Percentiles rank a stretch among this genome's conserved stretches.
Evolutionary conservation across 495 filamentous ascomycete species (phyloP).

Genomic region (Neurospora terricola): DNA sequence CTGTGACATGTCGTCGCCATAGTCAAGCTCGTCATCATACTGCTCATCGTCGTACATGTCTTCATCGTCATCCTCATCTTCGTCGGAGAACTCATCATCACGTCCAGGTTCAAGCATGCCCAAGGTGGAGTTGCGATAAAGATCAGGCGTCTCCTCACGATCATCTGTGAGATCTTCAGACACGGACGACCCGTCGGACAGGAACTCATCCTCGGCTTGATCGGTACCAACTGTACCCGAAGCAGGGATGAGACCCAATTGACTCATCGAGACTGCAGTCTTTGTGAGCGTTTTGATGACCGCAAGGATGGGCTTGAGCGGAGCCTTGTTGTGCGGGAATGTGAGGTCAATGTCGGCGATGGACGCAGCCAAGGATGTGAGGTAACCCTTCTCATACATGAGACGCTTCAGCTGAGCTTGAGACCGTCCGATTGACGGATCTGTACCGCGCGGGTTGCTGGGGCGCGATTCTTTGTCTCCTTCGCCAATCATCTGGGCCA

Average conservation of each 20-base stretch:
- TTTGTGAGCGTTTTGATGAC: slow-evolving; percentile 79
- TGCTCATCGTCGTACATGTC: slow-evolving; percentile 74
- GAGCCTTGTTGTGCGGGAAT: slow-evolving; percentile 82
- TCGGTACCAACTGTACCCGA: slow-evolving; percentile 43
- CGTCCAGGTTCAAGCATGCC: slow-evolving; percentile 86
- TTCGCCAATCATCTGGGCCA: slow-evolving; percentile 81
- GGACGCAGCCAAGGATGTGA: slow-evolving; percentile 75
- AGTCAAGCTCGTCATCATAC: slow-evolving; percentile 84
- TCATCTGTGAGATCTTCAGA: slow-evolving; percentile 71
- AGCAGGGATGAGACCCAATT: slow-evolving; percentile 58
- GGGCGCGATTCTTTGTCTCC: slow-evolving; percentile 47
- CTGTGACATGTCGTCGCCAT: slow-evolving; percentile 67
- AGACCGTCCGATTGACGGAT: slow-evolving; percentile 28
- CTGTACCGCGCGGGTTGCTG: slow-evolving; percentile 29
- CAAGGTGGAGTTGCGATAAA: slow-evolving; percentile 91
- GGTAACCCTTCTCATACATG: slow-evolving; percentile 98
- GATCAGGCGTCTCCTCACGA: slow-evolving; percentile 92
- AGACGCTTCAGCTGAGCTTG: slow-evolving; percentile 75
- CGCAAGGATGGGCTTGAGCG: slow-evolving; percentile 90
- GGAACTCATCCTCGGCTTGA: slow-evolving; percentile 73
- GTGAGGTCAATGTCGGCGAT: slow-evolving; percentile 95
- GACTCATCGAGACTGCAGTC: slow-evolving; percentile 75
- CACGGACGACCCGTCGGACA: slow-evolving; percentile 70
- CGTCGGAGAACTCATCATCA: slow-evolving; percentile 65
- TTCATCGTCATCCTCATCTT: slow-evolving; percentile 58